Base-by-base conservation (phyloP, 352 stramenopile genomes). In the Pythium biforme region DNA sequence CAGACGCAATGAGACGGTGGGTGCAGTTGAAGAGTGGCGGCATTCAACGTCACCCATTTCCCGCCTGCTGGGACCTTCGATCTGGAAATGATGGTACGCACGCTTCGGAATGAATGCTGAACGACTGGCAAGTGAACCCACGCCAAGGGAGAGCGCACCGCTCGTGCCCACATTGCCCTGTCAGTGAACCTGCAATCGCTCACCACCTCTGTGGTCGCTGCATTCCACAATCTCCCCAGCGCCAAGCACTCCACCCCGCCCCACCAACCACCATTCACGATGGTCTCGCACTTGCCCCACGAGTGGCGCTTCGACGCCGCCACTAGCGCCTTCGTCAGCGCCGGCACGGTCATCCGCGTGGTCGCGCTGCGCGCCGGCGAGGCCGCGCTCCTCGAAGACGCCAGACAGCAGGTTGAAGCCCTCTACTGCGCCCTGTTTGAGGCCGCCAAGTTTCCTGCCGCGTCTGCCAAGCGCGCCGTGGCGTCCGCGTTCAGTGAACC, bases 401-500 rank as follows among this genome's bases (percentile, higher is more conserved):
- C 29, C 10, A 15, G 46, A 11, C 34, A 59, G 40, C 58, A 65
- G 34, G 58, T 29, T 6, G 49, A 65, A 34, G 29, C 31, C 20
- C 49, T 65, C 33, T 59, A 65, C 22, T 10, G 31, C 9, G 58
- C 52, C 20, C 15, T 65, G 1, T 58, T 65, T 22, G 49, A 58
- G 29, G 7, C 23, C 10, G 49, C 49, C 17, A 40, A 54, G 3
- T 37, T 11, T 7, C 58, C 58, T n/a, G 37, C 33, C 2, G 29
- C 26, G 31, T 20, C 34, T 5, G 47, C 47, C 47, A 57, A 64
- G 37, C 43, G 20, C 9, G 57, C 57, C 0, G 39, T 58, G 15
- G 26, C 37, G 20, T 4, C 15, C 7, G 47, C 47, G n/a, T 64
- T 64, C 29, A 11, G 33, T 9, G 25, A 39, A 22, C 34, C 57